Base-by-base conservation (phyloP, 495 filamentous ascomycete species). In the Neurospora sp. region DNA sequence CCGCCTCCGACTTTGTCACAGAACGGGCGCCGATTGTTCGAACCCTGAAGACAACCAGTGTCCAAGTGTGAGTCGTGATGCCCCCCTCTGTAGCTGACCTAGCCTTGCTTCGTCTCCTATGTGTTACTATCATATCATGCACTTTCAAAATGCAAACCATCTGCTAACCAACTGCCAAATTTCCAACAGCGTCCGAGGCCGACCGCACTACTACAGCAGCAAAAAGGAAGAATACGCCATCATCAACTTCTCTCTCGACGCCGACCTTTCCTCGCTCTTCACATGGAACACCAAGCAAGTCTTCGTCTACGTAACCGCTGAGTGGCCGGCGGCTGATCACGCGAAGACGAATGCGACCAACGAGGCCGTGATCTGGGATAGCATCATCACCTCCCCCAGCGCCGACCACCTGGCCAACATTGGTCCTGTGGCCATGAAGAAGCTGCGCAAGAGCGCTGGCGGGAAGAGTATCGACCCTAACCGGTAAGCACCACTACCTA, bases 271-370 rank as follows among this genome's bases (percentile, higher is more conserved):
- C 72, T 90, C 91, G 38, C 91, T 99, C 78, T 98, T 97, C 89
- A 97, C 92, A 82, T 99, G 96, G 96, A 99, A 99, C 85, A 99
- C 96, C n/a, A 99, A 99, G 83, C 94, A 98, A 82, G 82, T 98
- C 76, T 99, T 98, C 83, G 89, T 96, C 81, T 99, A 96, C 87
- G 89, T 99, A 68, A 92, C 92, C 69, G 94, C 94, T 41, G 89
- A 89, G 35, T 99, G 95, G 87, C 91, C 94, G 69, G 87, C 89
- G 31, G 80, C 73, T 38, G 72, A 65, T 73, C 78, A 45, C 72
- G 72, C 73, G 48, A 76, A 71, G 74, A 75, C 76, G 79, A 85
- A 82, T 78, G 80, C 83, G 44, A 84, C 83, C n/a, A 89, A 90
- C 76, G 89, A 94, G 82, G 92, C 93, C 76, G 88, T 99, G 42